Base-by-base conservation (phyloP, 2,329 filamentous ascomycete genomes). In the Cladosporium austrohemisphaericum region DNA sequence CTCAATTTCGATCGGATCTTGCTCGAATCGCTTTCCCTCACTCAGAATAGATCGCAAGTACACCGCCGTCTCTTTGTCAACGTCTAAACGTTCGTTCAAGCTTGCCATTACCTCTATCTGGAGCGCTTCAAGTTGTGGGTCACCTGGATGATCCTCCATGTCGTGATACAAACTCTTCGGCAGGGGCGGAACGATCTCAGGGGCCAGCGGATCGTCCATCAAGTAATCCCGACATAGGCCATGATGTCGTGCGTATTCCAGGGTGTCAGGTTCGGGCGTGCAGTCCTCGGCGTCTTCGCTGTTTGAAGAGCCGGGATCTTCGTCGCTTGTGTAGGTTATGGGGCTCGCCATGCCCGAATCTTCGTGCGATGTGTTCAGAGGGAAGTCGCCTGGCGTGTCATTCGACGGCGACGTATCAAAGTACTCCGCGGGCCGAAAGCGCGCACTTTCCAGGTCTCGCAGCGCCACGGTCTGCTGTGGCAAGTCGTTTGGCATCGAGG, bases 11-110 rank as follows among this genome's bases (percentile, higher is more conserved):
- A 49, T 18, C 28, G 52, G 35, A 10, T 52, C 41, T 14, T 3
- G 7, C 3, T 22, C 16, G 8, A 14, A 25, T 7, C 16, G 40
- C 16, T 55, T 51, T 10, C 31, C 33, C 4, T 46, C 22, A 7
- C 50, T 45, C 20, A 57, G 41, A 4, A 58, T 37, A 8, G 52
- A 47, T 11, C 58, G 53, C 22, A 67, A 52, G 22, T 60, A 60
- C 9, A 40, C 29, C 6, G 51, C 55, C 1, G 62, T 50, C 5
- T 58, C 56, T 26, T 46, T 58, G 37, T 62, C 62, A 3, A 66
- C 55, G n/a, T 60, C 46, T 60, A 59, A 64, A 2, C 35, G 20
- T 33, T 56, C 54, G 10, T 44, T 32, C 8, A 50, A 23, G 5
- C 25, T 29, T 7, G 29, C 48, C 5, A 23, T 16, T 16, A 50